Evolutionary conservation across 441 rosid genomes (phyloP).

Genomic region (Omphalea diandra): DNA sequence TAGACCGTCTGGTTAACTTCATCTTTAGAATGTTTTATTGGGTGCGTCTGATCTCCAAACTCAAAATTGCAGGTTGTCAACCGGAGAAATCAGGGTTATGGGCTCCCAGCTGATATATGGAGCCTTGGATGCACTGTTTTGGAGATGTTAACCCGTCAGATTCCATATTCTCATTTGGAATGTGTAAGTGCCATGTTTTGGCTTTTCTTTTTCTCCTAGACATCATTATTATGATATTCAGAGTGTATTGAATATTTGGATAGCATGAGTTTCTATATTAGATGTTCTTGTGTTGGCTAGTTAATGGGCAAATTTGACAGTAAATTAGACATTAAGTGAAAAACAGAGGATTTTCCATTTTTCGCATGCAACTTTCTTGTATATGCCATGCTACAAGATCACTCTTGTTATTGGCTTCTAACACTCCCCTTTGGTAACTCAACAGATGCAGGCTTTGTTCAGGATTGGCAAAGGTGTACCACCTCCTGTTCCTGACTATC

Average conservation of each 20-base stretch:
- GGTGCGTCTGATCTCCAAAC: constrained; percentile 21
- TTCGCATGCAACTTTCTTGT: not conserved
- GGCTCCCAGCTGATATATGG: constrained; percentile 56
- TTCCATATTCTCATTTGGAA: constrained; percentile 25
- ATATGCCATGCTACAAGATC: not conserved
- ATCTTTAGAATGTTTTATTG: not conserved
- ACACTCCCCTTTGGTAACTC: constrained; percentile 17
- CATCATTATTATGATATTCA: not conserved
- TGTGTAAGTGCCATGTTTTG: constrained; percentile 37
- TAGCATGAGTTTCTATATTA: constrained; percentile 1
- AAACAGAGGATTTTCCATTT: not conserved
- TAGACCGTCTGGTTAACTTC: not conserved
- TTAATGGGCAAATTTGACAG: not conserved
- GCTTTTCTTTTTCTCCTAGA: constrained; percentile 5
- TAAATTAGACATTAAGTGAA: not conserved
- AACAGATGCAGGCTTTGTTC: constrained; percentile 73
- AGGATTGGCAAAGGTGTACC: constrained; percentile 84
- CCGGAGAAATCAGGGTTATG: constrained; percentile 21
- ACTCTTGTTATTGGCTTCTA: not conserved
- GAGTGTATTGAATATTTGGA: not conserved
- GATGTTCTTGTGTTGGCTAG: not conserved
- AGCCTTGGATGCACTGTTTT: constrained; percentile 63
- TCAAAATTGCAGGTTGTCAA: constrained; percentile 37
- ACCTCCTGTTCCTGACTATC: constrained; percentile 70
- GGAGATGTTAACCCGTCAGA: constrained; percentile 44